Evolutionary conservation across 2,329 filamentous ascomycete genomes (phyloP).

Genomic region (Pyricularia sp.): DNA sequence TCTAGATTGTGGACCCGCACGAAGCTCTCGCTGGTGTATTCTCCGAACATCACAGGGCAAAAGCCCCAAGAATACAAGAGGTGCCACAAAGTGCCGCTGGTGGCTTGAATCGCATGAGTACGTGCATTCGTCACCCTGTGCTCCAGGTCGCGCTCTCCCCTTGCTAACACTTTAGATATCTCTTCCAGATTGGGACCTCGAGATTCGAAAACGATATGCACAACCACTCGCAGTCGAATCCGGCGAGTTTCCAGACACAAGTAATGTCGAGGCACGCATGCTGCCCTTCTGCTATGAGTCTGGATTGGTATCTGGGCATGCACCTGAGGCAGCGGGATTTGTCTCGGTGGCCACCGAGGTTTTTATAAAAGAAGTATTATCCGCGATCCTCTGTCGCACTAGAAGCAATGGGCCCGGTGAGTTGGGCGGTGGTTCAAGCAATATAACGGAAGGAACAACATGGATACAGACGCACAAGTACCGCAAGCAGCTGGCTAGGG

Average conservation of each 20-base stretch:
- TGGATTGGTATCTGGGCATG: constrained; percentile 46
- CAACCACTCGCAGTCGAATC: constrained; percentile 54
- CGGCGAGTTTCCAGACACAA: constrained; percentile 55
- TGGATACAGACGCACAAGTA: constrained; percentile 75
- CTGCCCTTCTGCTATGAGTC: constrained; percentile 55
- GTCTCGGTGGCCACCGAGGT: constrained; percentile 53
- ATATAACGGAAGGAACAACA: constrained; percentile 23
- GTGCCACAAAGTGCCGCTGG: constrained; percentile 51
- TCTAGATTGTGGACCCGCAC: constrained; percentile 32
- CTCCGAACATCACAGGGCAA: constrained; percentile 33
- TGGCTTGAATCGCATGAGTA: constrained; percentile 70
- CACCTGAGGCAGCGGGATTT: constrained; percentile 46
- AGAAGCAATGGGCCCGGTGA: constrained; percentile 52
- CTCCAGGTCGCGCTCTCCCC: background rate
- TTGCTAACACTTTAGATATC: background rate
- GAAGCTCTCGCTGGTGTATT: constrained; percentile 41
- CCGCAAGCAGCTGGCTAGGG: constrained; percentile 56
- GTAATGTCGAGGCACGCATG: constrained; percentile 51
- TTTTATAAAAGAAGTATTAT: constrained; percentile 53
- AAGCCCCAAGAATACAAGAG: constrained; percentile 37
- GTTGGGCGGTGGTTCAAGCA: constrained; percentile 49
- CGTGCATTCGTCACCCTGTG: constrained; percentile 16
- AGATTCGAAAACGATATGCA: constrained; percentile 52
- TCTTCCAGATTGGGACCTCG: constrained; percentile 46
- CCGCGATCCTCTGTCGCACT: constrained; percentile 50